Evolutionary conservation across 805 yeast genomes (phyloP), one percentile per base, ranked within the genome.

Genomic region (Debaryomyces hansenii): DNA sequence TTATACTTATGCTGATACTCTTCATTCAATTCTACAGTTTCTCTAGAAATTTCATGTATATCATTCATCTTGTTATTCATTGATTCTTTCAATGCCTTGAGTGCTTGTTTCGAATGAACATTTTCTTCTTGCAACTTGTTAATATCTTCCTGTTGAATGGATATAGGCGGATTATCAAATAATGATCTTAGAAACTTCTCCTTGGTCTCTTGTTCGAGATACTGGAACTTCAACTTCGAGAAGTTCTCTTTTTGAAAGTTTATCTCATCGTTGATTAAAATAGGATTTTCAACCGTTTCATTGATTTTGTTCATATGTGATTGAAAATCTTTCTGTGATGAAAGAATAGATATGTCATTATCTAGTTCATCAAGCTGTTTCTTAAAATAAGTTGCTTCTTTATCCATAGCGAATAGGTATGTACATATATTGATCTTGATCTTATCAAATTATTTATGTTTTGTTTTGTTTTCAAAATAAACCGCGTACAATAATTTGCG

Each of bases 121-220:
- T 59, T 58, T 27, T 60, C 63, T 4, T 48, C 44, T 31, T 61
- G 64, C 38, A 62, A 56, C 8, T 47, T 43, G 4, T 49, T 47
- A 1, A 63, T 44, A 29, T 64, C 67, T 21, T 52, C 53, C 5
- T 56, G 48, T 18, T 51, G 50, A 10, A 57, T 47, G 10, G 50
- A 51, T 1, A 50, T 48, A n/a, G 45, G 48, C 16, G 41, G 48
- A 15, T 42, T 40, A 15, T 54, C 52, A 10, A 80, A 66, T 8
- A 85, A 64, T 21, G 70, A 67, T 32, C 86, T 64, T 32, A 86
- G 64, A 61, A 86, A 85, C 60, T 79, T 77, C 52, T 84, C 87
- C 50, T 86, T 79, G 4, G 90, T 77, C 51, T 84, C 90, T 55
- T 84, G 87, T 59, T 86, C 92, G 36, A 84, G 60, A 57, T 82